Conservation (phyloP, 345 rosid species). For the Angophora floribunda region DNA sequence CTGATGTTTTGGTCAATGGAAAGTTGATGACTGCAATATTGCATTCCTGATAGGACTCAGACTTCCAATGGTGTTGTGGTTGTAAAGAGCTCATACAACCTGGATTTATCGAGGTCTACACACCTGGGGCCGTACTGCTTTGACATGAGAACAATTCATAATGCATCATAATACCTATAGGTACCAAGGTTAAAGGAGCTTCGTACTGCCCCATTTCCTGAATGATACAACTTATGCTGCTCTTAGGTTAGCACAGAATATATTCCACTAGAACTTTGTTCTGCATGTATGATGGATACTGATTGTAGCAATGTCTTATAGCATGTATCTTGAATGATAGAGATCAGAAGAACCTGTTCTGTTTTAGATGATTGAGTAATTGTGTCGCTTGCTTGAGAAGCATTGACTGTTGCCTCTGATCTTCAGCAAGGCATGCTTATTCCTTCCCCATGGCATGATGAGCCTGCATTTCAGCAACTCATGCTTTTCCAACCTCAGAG, state of each 20-base stretch:
- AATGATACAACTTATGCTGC: background rate
- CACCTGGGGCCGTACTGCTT: background rate
- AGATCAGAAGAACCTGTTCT: background rate
- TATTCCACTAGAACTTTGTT: background rate
- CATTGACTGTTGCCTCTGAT: background rate
- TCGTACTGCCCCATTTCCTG: background rate
- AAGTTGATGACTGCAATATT: background rate
- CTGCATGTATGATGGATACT: background rate
- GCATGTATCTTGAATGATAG: background rate
- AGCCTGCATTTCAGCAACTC: background rate
- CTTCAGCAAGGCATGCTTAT: background rate
- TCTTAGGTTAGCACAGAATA: background rate
- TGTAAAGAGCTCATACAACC: background rate
- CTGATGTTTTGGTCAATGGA: background rate
- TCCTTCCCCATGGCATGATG: background rate
- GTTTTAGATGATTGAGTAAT: background rate
- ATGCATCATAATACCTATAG: background rate
- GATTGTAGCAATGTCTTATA: background rate
- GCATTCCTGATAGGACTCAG: background rate
- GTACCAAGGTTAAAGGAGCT: background rate
- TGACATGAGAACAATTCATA: background rate
- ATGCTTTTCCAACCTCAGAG: background rate
- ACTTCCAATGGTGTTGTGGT: background rate
- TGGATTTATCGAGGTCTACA: background rate
- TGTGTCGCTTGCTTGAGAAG: background rate